phyloP scores from a whole-genome alignment of 192 early-diverging fungal species.

The Mortierella hygrophila region DNA sequence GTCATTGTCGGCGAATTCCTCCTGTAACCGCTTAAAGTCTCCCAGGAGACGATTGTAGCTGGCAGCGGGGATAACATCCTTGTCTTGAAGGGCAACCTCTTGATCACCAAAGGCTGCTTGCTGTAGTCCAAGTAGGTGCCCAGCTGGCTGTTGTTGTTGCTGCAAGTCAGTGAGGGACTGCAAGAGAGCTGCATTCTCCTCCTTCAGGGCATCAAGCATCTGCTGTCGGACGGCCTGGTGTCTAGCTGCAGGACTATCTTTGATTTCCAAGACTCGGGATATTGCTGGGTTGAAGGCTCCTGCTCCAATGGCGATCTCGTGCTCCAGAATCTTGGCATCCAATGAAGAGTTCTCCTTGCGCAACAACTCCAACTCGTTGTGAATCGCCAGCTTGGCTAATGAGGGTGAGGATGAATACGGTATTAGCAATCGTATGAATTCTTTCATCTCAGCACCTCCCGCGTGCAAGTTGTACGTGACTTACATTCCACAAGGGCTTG shows the following conservation, averaged over 20 bases:
- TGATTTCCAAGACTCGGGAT: constrained; percentile 78
- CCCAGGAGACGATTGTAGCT: constrained; percentile 69
- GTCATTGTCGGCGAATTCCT: constrained; percentile 70
- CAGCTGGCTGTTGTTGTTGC: constrained; percentile 15
- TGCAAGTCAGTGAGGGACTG: constrained; percentile 52
- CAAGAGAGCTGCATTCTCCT: constrained; percentile 77
- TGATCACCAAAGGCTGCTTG: constrained; percentile 23
- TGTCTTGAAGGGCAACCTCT: constrained; percentile 17
- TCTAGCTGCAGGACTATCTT: constrained; percentile 78
- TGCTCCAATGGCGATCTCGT: constrained; percentile 74
- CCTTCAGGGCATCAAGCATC: constrained; percentile 71
- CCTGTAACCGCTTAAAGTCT: constrained; percentile 66
- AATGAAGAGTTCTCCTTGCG: constrained; percentile 57
- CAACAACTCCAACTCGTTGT: constrained; percentile 35
- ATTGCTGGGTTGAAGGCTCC: constrained; percentile 70
- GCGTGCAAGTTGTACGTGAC: neutral
- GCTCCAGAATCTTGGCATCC: constrained; percentile 65
- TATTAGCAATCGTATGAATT: neutral
- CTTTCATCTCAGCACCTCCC: neutral
- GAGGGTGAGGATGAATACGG: neutral
- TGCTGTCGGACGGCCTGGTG: constrained; percentile 79
- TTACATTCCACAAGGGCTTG: constrained; percentile 36
- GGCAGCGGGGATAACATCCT: constrained; percentile 61
- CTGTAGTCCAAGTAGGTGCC: neutral
- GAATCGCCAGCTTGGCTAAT: constrained; percentile 18